Base-by-base conservation (phyloP, 768 basidiomycete species). In the Xerocomellus dryophilus region DNA sequence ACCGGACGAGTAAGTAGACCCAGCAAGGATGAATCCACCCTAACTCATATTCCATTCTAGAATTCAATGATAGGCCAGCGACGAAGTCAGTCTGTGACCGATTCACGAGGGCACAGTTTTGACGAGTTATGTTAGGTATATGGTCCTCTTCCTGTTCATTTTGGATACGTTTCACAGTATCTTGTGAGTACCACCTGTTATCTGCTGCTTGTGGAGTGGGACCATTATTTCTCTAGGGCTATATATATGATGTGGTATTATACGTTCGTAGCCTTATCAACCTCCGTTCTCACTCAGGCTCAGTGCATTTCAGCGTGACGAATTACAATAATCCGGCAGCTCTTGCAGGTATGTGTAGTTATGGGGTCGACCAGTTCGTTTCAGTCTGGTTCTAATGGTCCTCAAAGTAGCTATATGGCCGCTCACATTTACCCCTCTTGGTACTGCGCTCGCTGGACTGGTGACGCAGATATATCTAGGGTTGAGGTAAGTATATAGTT, bases 391-490 rank as follows among this genome's bases (percentile, higher is more conserved):
- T 9, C 39, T 58, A 12, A 59, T 10, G 3, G 7, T 27, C 3
- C 5, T 56, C 47, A 2, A 60, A 79, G 78, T 63, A 36, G 73
- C 73, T 48, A 65, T 65, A n/a, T 82, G 81, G 79, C 76, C 76
- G 2, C 77, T 79, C 43, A 74, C 78, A 2, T 78, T 82, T 50
- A 81, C 79, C 0, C 76, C 80, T 5, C 65, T 74, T 20, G 77
- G 74, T 6, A 79, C 74, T 7, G 67, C 78, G 1, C 61, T 79
- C 7, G 74, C 78, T 17, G 80, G 79, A 0, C 61, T 81, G 31
- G 68, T 80, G n/a, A 79, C 80, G 0, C 81, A 83, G 56, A 49
- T 67, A 34, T 81, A 78, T 66, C 68, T 81, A 25, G 74, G 70
- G 1, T 69, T 76, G 58, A 76, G 80, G 79, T 74, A 46, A 20